phyloP scores from a whole-genome alignment of 768 basidiomycete species.

The Suillus variegatus region DNA sequence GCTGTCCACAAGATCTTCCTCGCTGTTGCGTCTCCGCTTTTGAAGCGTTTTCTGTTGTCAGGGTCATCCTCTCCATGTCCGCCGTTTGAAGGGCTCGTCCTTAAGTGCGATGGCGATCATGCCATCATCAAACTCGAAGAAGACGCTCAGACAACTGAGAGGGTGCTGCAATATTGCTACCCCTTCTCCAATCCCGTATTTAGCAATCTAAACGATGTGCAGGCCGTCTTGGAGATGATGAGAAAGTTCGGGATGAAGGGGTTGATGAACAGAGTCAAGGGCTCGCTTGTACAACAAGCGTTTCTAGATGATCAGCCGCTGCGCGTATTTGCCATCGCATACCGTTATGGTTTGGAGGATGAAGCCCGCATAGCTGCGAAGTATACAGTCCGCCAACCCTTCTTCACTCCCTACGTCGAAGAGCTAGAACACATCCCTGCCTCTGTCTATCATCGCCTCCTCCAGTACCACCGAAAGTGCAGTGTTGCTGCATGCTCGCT shows the following conservation, averaged over 20 bases:
- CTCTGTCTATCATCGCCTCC: slow-evolving; percentile 35
- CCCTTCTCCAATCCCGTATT: slow-evolving; percentile 36
- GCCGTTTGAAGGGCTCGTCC: slow-evolving; percentile 24
- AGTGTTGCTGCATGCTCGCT: slow-evolving; percentile 31
- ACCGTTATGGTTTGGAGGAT: slow-evolving; percentile 35
- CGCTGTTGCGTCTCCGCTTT: slow-evolving; percentile 42
- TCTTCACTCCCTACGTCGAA: slow-evolving; percentile 35
- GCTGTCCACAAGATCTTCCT: slow-evolving; percentile 45
- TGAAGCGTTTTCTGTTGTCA: slow-evolving; percentile 32
- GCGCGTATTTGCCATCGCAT: slow-evolving; percentile 41
- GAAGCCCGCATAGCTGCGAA: slow-evolving; percentile 37
- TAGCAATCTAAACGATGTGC: slow-evolving; percentile 36
- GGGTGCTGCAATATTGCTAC: slow-evolving; percentile 38
- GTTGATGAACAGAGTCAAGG: slow-evolving; percentile 30
- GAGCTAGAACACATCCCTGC: slow-evolving; percentile 41
- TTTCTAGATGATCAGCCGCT: slow-evolving; percentile 34
- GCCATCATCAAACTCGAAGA: slow-evolving; percentile 35
- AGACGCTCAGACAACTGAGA: slow-evolving; percentile 30
- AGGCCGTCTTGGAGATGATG: slow-evolving; percentile 36
- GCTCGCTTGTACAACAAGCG: slow-evolving; percentile 25
- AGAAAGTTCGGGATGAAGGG: slow-evolving; percentile 41
- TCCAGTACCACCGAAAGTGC: slow-evolving; percentile 38
- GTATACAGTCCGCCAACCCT: slow-evolving; percentile 35
- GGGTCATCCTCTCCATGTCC: slow-evolving; percentile 32
- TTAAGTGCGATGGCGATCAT: slow-evolving; percentile 24